phyloP scores from a whole-genome alignment of 352 stramenopile genomes.

The Elongisporangium undulatum region DNA sequence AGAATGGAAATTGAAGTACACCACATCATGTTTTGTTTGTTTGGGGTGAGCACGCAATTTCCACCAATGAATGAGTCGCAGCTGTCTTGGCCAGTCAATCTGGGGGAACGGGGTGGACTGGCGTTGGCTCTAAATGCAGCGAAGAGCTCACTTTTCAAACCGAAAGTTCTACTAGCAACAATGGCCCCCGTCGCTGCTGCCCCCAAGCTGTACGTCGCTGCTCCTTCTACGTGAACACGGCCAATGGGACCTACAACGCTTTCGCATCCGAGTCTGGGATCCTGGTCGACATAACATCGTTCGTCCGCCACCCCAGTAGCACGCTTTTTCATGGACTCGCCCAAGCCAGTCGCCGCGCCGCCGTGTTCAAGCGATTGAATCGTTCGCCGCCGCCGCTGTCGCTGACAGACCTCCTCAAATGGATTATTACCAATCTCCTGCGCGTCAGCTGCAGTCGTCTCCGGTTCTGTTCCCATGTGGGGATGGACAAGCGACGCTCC shows the following conservation, averaged over 20 bases:
- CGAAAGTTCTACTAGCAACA: constrained; percentile 71
- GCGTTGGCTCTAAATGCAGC: constrained; percentile 1
- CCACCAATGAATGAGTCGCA: constrained; percentile 18
- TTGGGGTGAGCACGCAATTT: constrained; percentile 16
- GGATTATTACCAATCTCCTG: constrained; percentile 38
- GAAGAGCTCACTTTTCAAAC: constrained; percentile 80
- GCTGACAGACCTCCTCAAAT: constrained; percentile 20
- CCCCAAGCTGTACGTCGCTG: constrained; percentile 12
- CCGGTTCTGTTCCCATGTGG: neutral
- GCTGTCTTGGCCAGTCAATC: constrained; percentile 32
- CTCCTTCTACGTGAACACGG: neutral
- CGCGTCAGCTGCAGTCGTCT: constrained; percentile 7
- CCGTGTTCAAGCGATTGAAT: too few species aligned
- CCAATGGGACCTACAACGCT: neutral
- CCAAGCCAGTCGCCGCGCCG: neutral
- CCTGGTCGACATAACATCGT: neutral
- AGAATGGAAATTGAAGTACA: neutral
- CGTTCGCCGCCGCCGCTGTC: constrained; percentile 1
- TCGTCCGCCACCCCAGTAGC: neutral
- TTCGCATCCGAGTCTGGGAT: neutral
- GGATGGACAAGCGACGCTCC: neutral
- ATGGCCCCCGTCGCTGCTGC: constrained; percentile 67
- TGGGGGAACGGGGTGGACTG: neutral
- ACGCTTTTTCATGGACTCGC: neutral
- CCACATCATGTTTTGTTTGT: constrained; percentile 9